phyloP scores from a whole-genome alignment of 2,329 filamentous ascomycete species.

The Corinectria fuckeliana region DNA sequence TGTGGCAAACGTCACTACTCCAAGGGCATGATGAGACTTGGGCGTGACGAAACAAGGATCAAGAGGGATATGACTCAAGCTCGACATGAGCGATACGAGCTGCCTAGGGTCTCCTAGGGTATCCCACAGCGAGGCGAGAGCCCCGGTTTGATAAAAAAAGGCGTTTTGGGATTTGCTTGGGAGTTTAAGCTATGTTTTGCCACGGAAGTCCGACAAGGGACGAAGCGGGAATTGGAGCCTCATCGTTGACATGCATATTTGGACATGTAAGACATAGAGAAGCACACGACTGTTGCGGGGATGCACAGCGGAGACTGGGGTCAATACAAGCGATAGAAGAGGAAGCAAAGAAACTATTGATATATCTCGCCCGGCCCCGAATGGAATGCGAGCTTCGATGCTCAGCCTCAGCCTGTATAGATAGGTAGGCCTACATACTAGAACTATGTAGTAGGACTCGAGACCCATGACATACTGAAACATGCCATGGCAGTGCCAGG shows the following conservation, averaged over 20 bases:
- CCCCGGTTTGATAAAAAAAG: constrained; percentile 14
- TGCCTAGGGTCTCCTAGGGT: background rate
- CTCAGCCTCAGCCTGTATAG: background rate
- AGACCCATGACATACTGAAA: background rate
- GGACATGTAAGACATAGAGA: constrained; percentile 15
- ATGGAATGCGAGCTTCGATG: background rate
- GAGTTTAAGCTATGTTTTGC: constrained; percentile 13
- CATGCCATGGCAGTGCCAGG: background rate
- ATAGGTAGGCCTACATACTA: no score
- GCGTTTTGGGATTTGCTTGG: constrained; percentile 17
- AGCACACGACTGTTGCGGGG: background rate
- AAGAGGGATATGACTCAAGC: background rate
- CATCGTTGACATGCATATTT: constrained; percentile 12
- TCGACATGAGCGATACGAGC: background rate
- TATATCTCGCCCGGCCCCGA: background rate
- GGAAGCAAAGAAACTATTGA: background rate
- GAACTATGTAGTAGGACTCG: no score
- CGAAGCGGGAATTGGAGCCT: background rate
- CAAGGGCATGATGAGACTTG: background rate
- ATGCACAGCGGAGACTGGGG: background rate
- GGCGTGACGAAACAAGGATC: background rate
- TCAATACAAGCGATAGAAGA: constrained; percentile 2
- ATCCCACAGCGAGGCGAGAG: background rate
- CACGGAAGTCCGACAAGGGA: constrained; percentile 4
- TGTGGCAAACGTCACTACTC: background rate